Base-by-base conservation (phyloP, 1,284 basidiomycete genomes). In the Ganoderma sp. region DNA sequence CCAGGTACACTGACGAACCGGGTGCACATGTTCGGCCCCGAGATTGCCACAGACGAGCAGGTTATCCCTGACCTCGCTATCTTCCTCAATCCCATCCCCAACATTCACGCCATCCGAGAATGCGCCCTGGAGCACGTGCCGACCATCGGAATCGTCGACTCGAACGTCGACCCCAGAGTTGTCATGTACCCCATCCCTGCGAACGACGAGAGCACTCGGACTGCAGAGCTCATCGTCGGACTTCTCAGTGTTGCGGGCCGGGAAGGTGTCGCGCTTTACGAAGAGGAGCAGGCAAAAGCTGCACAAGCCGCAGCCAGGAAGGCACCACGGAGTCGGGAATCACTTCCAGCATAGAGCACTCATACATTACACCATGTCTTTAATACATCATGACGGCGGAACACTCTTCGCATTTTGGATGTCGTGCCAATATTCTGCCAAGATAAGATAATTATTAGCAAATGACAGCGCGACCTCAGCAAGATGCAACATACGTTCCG, bases 131-230 rank as follows among this genome's bases (percentile, higher is more conserved):
- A 90, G 70, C 91, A 95, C 76, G 87, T 97, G 62, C 95, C 95
- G 0, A 97, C 95, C 0, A 88, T 97, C 71, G 95, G 90, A 37
- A 91, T 99, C 71, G 88, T 97, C 69, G 98, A 99, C 81, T 94
- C 96, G 37, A 96, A 99, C 79, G 94, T 92, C 50, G 98, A 99
- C 81, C 98, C 98, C 6, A 90, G 98, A 22, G 85, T 96, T 45
- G 97, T 99, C 69, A 99, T 98, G 85, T 99, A 99, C 81, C 93
- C 98, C 43, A 98, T 99, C 75, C 97, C 97, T 0, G 97, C 95
- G 48, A 99, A 99, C 80, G 97, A 99, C 82, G 97, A 99, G 81
- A 95, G 91, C 77, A 87, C 92, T 10, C 88, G 96, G 64, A 93
- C 95, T 22, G 93, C 95, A 57, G 97, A 99, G 77, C 84, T 99